phyloP scores from a whole-genome alignment of 1,284 basidiomycete species.

The Ustilago trichophora region DNA sequence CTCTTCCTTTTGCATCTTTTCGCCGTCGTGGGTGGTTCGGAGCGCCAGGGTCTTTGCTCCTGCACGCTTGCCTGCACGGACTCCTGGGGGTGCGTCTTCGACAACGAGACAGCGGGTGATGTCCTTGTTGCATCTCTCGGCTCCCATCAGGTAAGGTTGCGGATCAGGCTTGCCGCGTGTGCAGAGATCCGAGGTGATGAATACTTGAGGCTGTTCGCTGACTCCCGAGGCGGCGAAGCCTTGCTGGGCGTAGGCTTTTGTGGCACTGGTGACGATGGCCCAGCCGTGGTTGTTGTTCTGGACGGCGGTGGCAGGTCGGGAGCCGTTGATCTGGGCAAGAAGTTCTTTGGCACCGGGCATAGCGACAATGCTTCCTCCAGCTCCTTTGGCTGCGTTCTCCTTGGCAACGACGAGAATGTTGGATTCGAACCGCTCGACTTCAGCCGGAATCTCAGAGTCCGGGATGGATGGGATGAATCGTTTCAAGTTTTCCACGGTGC shows the following conservation, averaged over 20 bases:
- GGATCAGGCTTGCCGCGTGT: slow-evolving; percentile 63
- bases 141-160: slow-evolving; percentile 62
- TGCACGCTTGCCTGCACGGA: slow-evolving; percentile 56
- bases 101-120: slow-evolving; percentile 60
- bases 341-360: slow-evolving; percentile 63
- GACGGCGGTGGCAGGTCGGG: slow-evolving; percentile 11
- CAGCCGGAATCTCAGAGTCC: slow-evolving; percentile 45
- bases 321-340: slow-evolving; percentile 50
- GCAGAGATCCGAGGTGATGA: slow-evolving; percentile 62
- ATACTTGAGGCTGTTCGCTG: slow-evolving; percentile 46
- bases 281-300: slow-evolving; percentile 50
- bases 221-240: slow-evolving; percentile 56
- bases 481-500: slow-evolving; percentile 62
- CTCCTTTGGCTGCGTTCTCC: slow-evolving; percentile 41
- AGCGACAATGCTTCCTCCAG: slow-evolving; percentile 58
- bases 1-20: slow-evolving; percentile 52
- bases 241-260: slow-evolving; percentile 60
- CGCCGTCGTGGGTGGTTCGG: slow-evolving; percentile 59
- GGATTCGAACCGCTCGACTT: slow-evolving; percentile 59
- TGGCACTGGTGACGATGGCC: slow-evolving; percentile 66
- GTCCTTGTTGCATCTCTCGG: slow-evolving; percentile 43
- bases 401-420: slow-evolving; percentile 60
- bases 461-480: slow-evolving; percentile 60
- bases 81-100: slow-evolving; percentile 64
- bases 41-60: slow-evolving; percentile 61